Evolutionary conservation across 2,329 filamentous ascomycete genomes (phyloP), one percentile per base, ranked within the genome.

Genomic region (Calonectria pauciramosa): DNA sequence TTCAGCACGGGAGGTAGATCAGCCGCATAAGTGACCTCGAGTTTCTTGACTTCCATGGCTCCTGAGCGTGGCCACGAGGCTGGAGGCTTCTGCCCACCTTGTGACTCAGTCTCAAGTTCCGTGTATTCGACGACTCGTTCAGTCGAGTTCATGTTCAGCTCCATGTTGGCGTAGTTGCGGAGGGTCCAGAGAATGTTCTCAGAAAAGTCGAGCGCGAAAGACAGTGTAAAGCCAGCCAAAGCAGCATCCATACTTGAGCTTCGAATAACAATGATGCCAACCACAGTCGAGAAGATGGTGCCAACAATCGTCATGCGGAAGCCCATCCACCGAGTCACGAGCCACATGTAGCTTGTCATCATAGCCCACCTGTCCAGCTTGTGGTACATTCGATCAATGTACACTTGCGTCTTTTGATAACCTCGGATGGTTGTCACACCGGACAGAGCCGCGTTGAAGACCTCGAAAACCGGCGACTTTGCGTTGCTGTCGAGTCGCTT

Each of bases 381-480:
- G 63, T 83, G 82, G 82, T 93, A 93, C 93, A 96, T 96, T 70
- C 91, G 89, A 14, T 92, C 88, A 59, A 94, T 87, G 77, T 95
- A 96, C 1, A 89, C 88, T 26, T 91, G 87, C 0, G 88, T 86
- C 86, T 95, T 95, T 76, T 92, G 91, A 78, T 94, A 96, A 0
- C 93, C 93, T 16, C 95, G 91, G 68, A 97, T 95, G 0, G 94
- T 96, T 1, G 91, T 88, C 23, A 97, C 91, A 7, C 95, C 95
- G 0, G 91, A 90, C 13, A 96, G 89, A 0, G 93, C 91, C 1
- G 93, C 92, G 14, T 93, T 93, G 79, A 96, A 96, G 75, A 95
- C 92, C 82, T 96, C 94, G 79, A 95, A 96, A 1, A 96, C 92
- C 0, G 95, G 95, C 0, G 93, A 94, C 83, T 95, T 96, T 70